These are phyloP conservation scores for Silene uniflora DNA, from an alignment of 148 eudicot species.

Conservation along the genomic window DNA sequence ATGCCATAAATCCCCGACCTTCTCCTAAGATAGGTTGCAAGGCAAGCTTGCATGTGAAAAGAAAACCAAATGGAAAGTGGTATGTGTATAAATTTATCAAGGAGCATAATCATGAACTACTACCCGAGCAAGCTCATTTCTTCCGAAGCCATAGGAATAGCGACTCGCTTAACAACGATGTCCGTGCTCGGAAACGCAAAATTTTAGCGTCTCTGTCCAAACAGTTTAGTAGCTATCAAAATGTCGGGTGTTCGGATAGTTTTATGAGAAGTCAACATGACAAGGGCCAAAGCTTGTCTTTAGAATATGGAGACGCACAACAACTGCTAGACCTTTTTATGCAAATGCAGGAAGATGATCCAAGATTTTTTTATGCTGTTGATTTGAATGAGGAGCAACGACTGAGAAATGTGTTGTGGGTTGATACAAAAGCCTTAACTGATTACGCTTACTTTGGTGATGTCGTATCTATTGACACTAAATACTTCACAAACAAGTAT, in stretches of 20 bases:
- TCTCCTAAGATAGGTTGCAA: constrained; percentile 78
- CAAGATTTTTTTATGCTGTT: constrained; percentile 55
- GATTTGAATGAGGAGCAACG: constrained; percentile 66
- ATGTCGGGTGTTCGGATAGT: constrained; percentile 39
- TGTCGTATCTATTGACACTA: constrained; percentile 54
- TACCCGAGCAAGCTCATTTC: constrained; percentile 62
- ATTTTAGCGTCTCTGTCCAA: constrained; percentile 46
- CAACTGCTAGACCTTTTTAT: constrained; percentile 51
- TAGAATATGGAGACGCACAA: constrained; percentile 60
- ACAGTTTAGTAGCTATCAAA: constrained; percentile 49
- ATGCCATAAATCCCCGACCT: constrained; percentile 70
- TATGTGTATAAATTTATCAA: constrained; percentile 54
- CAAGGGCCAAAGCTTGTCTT: constrained; percentile 47
- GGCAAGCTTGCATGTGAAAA: constrained; percentile 72
- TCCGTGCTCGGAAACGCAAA: constrained; percentile 46
- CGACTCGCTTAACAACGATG: constrained; percentile 52
- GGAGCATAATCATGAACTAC: constrained; percentile 70
- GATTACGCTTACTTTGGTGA: constrained; percentile 58
- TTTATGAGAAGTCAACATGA: constrained; percentile 43
- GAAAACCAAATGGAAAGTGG: constrained; percentile 60
- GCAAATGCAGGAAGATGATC: constrained; percentile 64
- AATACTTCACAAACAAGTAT: constrained; percentile 48
- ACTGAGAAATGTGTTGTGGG: constrained; percentile 65
- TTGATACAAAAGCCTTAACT: constrained; percentile 55
- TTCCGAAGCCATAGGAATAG: constrained; percentile 55